Base-by-base conservation (phyloP, 2,329 filamentous ascomycete species). In the Furcasterigmium sp. region DNA sequence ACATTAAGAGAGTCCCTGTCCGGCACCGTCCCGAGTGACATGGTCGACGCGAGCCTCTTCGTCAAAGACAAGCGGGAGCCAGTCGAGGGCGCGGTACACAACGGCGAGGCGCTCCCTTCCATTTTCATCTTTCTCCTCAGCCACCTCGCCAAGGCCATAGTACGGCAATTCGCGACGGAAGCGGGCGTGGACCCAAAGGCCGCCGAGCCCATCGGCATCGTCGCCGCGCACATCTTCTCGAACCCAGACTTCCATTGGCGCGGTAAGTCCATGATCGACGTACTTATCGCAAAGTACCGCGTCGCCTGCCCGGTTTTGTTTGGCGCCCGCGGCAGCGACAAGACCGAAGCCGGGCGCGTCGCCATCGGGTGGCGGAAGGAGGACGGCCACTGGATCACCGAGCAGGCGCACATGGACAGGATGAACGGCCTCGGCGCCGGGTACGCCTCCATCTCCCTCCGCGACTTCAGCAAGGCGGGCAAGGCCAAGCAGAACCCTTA, bases 351-450 rank as follows among this genome's bases (percentile, higher is more conserved):
- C 10, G 89, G 88, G 1, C 77, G 83, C 11, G 52, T 64, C 15
- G 74, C 77, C n/a, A 64, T 95, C 3, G 89, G 88, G 1, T 95
- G 89, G 88, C 76, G 73, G 62, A 79, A 73, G 51, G 75, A 80
- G 11, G 72, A 68, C 8, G 72, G 74, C 6, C 65, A 67, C 7
- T 91, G 77, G 70, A 71, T 85, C 46, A 67, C 73, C 2, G 82
- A 87, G 53, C 82, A 89, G 59, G 69, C 70, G n/a, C 90, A 96
- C 63, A 79, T 80, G 53, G 85, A 91, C 59, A 80, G 86, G 46
- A 91, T 95, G 84, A 83, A 80, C 4, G 91, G 90, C 0, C 71
- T 96, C 1, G 89, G 82, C 2, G 84, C 86, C 3, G 91, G 91
- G 0, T 98, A 85, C 57, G 87, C 90, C 0, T 81, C 91, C 2